Evolutionary conservation across 768 basidiomycete genomes (phyloP), one percentile per base, ranked within the genome.

Genomic region (Lentinula raphanica): DNA sequence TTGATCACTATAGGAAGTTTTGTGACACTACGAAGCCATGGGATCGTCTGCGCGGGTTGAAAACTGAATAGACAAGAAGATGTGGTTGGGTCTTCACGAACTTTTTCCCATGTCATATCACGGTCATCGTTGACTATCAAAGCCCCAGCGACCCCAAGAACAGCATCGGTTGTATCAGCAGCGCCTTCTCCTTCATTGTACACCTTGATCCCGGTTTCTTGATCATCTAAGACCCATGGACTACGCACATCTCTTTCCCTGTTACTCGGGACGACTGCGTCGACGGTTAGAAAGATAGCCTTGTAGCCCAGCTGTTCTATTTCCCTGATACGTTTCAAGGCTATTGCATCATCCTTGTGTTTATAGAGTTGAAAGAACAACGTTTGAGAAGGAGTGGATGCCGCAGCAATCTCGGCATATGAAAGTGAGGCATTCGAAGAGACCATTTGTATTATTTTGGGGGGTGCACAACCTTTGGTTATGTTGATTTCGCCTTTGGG

Each of bases 351-450:
- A 65, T 90, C 78, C 48, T 75, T 74, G 72, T 94, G 84, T 65
- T 96, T 90, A 74, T 98, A 96, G 12, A 97, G 74, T 67, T 92
- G 90, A 72, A 92, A 92, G 70, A 91, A 90, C 29, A 92, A 72
- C 3, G 80, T 73, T 65, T 92, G 88, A 1, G 76, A 72, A 17
- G 79, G 78, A 48, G 71, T 68, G n/a, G 82, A 76, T 6, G 81
- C 82, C n/a, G 75, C 72, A 17, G 85, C 84, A 53, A 92, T 88
- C 59, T 82, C 79, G 12, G 74, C 76, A 60, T 78, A 80, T 1
- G 90, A 88, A 58, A 89, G 66, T 2, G 88, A 90, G 17, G 90
- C 81, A 66, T 92, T 90, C 29, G 83, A 83, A 6, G 89, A 92
- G 48, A 90, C 87, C 87, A 90, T 90, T 66, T 96, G 94, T 27